phyloP scores from a whole-genome alignment of 2,329 filamentous ascomycete species.

The Aspergillus sp. region DNA sequence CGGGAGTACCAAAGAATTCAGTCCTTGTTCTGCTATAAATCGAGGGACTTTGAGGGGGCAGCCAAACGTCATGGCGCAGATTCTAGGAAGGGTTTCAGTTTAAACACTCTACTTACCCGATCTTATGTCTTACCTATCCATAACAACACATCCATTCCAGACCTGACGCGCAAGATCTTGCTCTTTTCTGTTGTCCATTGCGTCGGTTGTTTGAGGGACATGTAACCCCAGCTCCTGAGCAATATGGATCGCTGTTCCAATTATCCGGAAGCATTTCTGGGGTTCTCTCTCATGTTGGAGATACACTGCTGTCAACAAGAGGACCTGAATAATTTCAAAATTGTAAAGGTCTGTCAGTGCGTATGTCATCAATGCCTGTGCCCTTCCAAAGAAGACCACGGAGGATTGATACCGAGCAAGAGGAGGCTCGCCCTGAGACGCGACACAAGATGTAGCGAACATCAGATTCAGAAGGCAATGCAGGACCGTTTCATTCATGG shows the following conservation, averaged over 20 bases:
- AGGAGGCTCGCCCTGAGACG: conserved; percentile 7
- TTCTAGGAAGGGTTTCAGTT: not conserved
- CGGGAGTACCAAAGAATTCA: not conserved
- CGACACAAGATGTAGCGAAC: conserved; percentile 13
- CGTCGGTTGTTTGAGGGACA: not conserved
- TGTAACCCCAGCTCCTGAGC: not conserved
- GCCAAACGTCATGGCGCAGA: not conserved
- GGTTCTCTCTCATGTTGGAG: not conserved
- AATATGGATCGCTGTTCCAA: not conserved
- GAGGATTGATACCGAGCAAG: not conserved
- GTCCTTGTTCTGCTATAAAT: not conserved
- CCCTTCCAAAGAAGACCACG: not conserved
- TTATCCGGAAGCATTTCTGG: not conserved
- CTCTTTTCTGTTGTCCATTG: not conserved
- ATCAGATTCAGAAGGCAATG: conserved; percentile 16
- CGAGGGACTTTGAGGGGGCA: not conserved
- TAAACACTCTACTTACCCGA: not conserved
- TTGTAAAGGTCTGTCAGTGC: not conserved
- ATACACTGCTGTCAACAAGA: not conserved
- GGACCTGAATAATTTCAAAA: not conserved
- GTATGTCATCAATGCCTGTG: not conserved
- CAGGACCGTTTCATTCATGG: conserved; percentile 11
- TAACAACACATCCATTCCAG: not conserved
- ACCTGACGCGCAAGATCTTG: not conserved
- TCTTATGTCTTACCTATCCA: not conserved